phyloP scores from a whole-genome alignment of 495 filamentous ascomycete genomes.

The Hyphodiscus hymeniophilus region DNA sequence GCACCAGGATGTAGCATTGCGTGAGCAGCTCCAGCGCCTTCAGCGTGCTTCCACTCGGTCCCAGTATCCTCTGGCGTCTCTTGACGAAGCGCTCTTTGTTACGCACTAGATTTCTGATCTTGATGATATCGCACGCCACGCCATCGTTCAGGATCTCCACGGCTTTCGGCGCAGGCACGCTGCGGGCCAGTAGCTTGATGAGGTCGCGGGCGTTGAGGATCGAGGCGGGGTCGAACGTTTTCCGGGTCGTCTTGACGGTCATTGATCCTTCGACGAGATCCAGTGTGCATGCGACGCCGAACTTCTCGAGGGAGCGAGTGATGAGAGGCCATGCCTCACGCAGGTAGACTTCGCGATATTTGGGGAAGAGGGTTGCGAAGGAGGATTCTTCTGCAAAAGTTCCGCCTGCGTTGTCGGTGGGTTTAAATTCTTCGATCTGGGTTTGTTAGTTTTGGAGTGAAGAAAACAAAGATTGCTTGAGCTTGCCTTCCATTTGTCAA shows the following conservation, averaged over 20 bases:
- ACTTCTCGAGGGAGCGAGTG: constrained; percentile 72
- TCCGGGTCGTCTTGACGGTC: constrained; percentile 90
- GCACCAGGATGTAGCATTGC: constrained; percentile 86
- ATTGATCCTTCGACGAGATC: constrained; percentile 95
- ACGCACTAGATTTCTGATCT: constrained; percentile 78
- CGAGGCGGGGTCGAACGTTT: constrained; percentile 89
- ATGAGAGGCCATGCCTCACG: constrained; percentile 82
- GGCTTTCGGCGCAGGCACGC: constrained; percentile 87
- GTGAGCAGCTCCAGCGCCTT: constrained; percentile 97
- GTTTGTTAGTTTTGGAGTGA: constrained; percentile 4
- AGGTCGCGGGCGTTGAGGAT: constrained; percentile 93
- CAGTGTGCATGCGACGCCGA: constrained; percentile 76
- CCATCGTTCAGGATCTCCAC: constrained; percentile 92
- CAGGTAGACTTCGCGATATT: constrained; percentile 93
- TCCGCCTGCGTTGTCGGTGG: constrained; percentile 77
- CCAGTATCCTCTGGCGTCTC: constrained; percentile 83
- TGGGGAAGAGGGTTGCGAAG: constrained; percentile 88
- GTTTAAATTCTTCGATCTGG: constrained; percentile 72
- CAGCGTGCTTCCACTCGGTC: constrained; percentile 71
- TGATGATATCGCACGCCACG: constrained; percentile 86
- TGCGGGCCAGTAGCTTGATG: constrained; percentile 85
- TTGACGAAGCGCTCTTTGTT: constrained; percentile 99
- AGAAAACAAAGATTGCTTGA: neutral
- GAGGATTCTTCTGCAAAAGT: constrained; percentile 88
- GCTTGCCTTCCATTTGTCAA: constrained; percentile 89